Conservation (phyloP, 129 eudicot genomes). For the Tanacetum coccineum region DNA sequence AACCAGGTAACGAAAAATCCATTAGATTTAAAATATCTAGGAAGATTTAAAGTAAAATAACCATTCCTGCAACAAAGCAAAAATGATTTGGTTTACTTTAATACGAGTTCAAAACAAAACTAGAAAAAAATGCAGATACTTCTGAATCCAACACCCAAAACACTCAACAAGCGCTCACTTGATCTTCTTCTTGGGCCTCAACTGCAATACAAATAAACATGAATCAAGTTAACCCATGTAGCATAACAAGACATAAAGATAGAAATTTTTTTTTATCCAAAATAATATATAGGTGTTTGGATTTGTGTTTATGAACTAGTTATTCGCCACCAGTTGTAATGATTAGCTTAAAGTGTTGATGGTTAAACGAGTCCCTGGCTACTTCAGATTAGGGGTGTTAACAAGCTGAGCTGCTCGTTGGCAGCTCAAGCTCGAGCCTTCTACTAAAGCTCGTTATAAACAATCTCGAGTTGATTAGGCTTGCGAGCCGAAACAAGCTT, state of each 20-base stretch:
- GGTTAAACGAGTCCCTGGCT: no score
- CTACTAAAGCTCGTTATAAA: no score
- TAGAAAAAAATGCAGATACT: not conserved
- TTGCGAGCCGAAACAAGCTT: no score
- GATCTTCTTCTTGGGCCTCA: conserved; percentile 50
- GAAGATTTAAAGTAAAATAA: not conserved
- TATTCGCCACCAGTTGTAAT: no score
- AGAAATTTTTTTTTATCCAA: no score
- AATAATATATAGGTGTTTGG: no score
- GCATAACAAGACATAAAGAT: not conserved
- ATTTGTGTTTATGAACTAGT: no score
- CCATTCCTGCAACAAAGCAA: not conserved
- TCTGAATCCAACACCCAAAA: not conserved
- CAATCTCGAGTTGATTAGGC: no score
- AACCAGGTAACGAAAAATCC: not conserved
- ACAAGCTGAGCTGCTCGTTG: no score
- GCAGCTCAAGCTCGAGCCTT: no score
- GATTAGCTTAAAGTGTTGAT: no score
- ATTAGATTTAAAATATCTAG: not conserved
- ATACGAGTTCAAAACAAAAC: not conserved
- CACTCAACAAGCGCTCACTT: conserved; percentile 13
- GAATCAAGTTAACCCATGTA: not conserved
- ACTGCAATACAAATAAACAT: conserved; percentile 23
- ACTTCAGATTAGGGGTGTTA: no score
- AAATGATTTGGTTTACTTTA: not conserved